Base-by-base conservation (phyloP, 257 asterid genomes). In the Apocynum venetum region DNA sequence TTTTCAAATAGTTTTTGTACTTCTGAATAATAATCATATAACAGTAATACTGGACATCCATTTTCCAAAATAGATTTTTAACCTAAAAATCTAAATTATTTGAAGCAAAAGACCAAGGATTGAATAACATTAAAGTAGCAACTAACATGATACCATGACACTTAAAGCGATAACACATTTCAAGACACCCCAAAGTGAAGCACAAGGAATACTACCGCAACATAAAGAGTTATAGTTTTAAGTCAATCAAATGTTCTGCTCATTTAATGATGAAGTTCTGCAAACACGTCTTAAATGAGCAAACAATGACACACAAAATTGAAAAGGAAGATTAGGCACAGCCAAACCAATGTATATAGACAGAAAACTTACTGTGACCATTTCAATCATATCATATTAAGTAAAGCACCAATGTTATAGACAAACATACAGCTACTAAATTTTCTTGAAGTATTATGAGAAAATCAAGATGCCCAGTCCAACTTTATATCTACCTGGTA, bases 401-500 rank as follows among this genome's bases (percentile, higher is more conserved):
- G 40, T 25, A 8, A 53, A 53, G 65, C 40, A 59, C 13, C 1
- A 36, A 61, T 31, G 2, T 31, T 35, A 75, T 64, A 47, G 47
- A 20, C 31, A 69, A 13, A 38, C 20, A 25, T 25, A 25, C 31
- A 11, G 35, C 14, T 48, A 76, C 52, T 20, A 15, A 77, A 31
- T 19, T 68, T 73, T 52, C 67, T 51, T 43, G 38, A 38, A 46
- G 78, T 57, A 80, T 79, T 78, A 65, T 40, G 13, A 49, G 38
- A 61, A 56, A 15, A 64, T 48, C 70, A 63, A 44, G 53, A 47
- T 6, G 68, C 11, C 13, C 4, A n/a, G 14, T 31, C 14, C 25
- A 20, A 40, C 46, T 0, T 51, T 20, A 13, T 79, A 77, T 81
- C 20, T 81, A 96, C 99, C 98, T 96, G 99, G 80, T 93, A 96